These are phyloP conservation scores for Xylariaceae sp. DNA, from an alignment of 2,329 filamentous ascomycete species.

Conservation along the genomic window DNA sequence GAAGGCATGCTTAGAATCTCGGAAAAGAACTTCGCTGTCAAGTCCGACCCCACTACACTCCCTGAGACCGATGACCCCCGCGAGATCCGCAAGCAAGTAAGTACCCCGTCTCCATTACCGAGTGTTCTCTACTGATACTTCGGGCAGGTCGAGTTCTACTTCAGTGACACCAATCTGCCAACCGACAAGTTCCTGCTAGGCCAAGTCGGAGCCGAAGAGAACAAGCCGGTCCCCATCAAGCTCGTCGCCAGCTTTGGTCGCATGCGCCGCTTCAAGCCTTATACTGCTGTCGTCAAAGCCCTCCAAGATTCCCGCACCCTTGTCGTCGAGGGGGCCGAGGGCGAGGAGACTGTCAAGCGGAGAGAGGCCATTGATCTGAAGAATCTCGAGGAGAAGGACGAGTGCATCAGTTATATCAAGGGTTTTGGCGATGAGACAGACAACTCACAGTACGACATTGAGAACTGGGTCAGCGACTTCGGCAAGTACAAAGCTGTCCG, in stretches of 20 bases:
- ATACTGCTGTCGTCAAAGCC: constrained; percentile 77
- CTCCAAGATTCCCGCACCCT: constrained; percentile 75
- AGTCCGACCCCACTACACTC: constrained; percentile 66
- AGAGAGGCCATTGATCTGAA: constrained; percentile 66
- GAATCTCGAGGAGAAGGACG: constrained; percentile 63
- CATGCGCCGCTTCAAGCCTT: constrained; percentile 92
- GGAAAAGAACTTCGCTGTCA: constrained; percentile 50
- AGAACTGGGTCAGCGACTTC: constrained; percentile 82
- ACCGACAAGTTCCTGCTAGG: constrained; percentile 85
- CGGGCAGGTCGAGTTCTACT: constrained; percentile 49
- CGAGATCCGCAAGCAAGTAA: constrained; percentile 80
- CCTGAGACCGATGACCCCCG: constrained; percentile 73
- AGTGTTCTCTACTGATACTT: background rate
- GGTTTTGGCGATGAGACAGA: constrained; percentile 85
- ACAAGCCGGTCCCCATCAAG: constrained; percentile 77
- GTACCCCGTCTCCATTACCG: constrained; percentile 9
- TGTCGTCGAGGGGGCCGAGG: constrained; percentile 70
- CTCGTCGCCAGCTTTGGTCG: constrained; percentile 86
- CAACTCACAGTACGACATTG: constrained; percentile 87
- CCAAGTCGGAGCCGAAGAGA: constrained; percentile 72
- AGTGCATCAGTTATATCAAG: constrained; percentile 84
- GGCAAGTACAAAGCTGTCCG: constrained; percentile 80
- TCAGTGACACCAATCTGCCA: constrained; percentile 60
- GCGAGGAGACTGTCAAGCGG: constrained; percentile 70
- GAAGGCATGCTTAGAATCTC: constrained; percentile 43